A percentile compares a stretch with the other conserved stretches of the same genome.
Conservation (phyloP, 148 eudicot genomes). For the Rhododendron griersonianum region DNA sequence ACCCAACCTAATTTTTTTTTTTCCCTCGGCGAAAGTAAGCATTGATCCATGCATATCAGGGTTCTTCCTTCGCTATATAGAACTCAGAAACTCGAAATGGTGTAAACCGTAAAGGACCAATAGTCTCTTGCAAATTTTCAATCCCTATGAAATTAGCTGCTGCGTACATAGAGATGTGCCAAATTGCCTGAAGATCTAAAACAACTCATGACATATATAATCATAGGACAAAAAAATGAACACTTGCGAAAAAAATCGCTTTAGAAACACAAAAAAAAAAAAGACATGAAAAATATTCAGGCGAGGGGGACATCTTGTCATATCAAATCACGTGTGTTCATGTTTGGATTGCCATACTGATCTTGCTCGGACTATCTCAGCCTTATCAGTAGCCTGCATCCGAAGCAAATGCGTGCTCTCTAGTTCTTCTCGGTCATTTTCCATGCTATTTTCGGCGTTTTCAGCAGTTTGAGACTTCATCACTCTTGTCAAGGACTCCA, state of each 20-base stretch:
- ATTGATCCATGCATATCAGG: background rate
- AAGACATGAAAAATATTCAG: background rate
- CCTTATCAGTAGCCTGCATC: slow-evolving; percentile 52
- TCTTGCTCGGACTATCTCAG: slow-evolving; percentile 74
- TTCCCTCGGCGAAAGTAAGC: background rate
- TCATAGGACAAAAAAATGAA: background rate
- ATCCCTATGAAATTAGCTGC: background rate
- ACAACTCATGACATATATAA: background rate
- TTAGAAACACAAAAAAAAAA: background rate
- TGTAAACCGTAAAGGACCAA: background rate
- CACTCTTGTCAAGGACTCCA: slow-evolving; percentile 60
- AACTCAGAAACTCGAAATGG: background rate
- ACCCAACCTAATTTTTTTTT: background rate
- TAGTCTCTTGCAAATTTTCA: background rate
- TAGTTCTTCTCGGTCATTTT: slow-evolving; percentile 12
- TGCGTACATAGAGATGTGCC: background rate
- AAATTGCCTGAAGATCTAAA: background rate
- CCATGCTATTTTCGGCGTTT: background rate
- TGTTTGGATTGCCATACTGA: slow-evolving; percentile 57
- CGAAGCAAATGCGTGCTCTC: slow-evolving; percentile 66
- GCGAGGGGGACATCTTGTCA: background rate
- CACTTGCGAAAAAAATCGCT: background rate
- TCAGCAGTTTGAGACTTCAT: background rate
- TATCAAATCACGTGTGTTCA: background rate
- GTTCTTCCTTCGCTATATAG: background rate